Evolutionary conservation across 176 grass and related monocot genomes (phyloP), one percentile per base, ranked within the genome.

Genomic region (Zea mays): DNA sequence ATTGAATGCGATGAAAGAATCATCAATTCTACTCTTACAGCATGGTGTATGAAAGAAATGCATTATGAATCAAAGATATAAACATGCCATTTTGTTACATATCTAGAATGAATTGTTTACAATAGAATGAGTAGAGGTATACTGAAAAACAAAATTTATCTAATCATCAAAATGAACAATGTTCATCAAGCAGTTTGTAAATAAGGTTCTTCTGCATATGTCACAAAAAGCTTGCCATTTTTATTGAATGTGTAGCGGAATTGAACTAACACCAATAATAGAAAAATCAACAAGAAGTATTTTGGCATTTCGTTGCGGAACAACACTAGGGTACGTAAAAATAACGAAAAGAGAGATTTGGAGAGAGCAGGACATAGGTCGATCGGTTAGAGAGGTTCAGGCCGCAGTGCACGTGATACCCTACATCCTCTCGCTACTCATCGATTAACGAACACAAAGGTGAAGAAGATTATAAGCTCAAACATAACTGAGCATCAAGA

Each of bases 31-130:
- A 46, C 42, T 20, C 12, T 56, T 81, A 63, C 56, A 76, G n/a
- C 27, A 71, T 58, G 47, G n/a, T 40, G 74, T 45, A 47, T 41
- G 69, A 65, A 71, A 48, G 33, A 48, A 61, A 78, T 4, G 10
- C 4, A n/a, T 8, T 68, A 77, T 39, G 17, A 39, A 5, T 68
- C 0, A 56, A 56, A 56, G 1, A 46, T 62, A 82, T 62, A 65
- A 44, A 47, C 67, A 86, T 48, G 17, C 8, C 8, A 63, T 50
- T 70, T 67, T 57, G 65, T 27, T 77, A 60, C 19, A 86, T 50
- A 58, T 64, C 14, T 44, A 68, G 5, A 63, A 44, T 37, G 8
- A 74, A 54, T 19, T 56, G 8, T 42, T 43, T 50, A 17, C 14
- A 56, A 17, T 41, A 72, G 15, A 43, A 20, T 13, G 5, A 62